Evolutionary conservation across 345 rosid genomes (phyloP), one percentile per base, ranked within the genome.

Genomic region (Eutrema japonicum): DNA sequence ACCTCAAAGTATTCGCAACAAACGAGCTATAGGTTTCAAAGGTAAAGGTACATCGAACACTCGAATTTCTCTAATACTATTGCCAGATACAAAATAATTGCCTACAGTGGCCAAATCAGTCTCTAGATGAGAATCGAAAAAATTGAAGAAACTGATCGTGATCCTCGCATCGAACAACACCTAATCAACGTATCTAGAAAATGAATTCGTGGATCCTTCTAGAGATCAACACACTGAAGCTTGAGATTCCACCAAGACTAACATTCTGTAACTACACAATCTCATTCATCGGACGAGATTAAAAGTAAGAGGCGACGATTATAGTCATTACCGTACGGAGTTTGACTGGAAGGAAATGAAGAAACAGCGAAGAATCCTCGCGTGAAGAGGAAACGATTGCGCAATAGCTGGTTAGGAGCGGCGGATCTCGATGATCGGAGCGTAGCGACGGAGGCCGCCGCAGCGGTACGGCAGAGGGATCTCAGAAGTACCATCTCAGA

Each of bases 381-480:
- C 9, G 62, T 62, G 43, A 1, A 10, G 41, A 64, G 52, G 47
- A 41, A 55, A 52, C 48, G 51, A 32, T 52, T 52, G 13, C 60
- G 71, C 12, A 32, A 4, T 11, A 55, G 71, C 4, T 70, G 61
- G 46, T 40, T 37, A 4, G 60, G 33, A 38, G 52, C 53, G 8
- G 59, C 38, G 35, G 77, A 43, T 59, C 79, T 54, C 1, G 77
- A 77, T 3, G 72, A 65, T 71, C 58, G 57, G 81, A 65, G 57
- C 3, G 70, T 12, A n/a, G 72, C 53, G 52, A 73, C 60, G 49
- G 78, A 63, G 60, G 62, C 63, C 53, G 77, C 50, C 72, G 80
- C 29, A 5, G 79, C 80, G 50, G 73, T 72, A 68, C 82, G 70
- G 62, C 12, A 65, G 47, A 82, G 66, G 50, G 80, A 79, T 82